These are phyloP conservation scores for Macrocybe sp. DNA, from an alignment of 1,284 basidiomycete species.

Conservation along the genomic window DNA sequence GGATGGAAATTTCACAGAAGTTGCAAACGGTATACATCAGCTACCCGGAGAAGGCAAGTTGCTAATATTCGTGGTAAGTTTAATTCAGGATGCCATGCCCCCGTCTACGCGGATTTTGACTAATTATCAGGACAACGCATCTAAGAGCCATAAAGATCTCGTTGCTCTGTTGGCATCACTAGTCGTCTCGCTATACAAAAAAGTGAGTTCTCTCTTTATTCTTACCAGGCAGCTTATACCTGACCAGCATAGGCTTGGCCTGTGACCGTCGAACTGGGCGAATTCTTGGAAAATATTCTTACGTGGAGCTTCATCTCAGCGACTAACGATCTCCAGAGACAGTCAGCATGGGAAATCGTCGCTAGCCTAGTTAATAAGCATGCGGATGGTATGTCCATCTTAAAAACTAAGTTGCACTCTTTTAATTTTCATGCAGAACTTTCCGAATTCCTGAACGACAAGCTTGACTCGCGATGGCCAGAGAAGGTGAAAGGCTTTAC, in stretches of 20 bases:
- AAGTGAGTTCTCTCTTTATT: conserved; percentile 38
- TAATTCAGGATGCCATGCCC: conserved; percentile 1
- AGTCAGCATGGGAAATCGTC: conserved; percentile 57
- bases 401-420: neutral
- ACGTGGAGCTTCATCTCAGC: conserved; percentile 52
- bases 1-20: conserved; percentile 45
- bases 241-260: conserved; percentile 39
- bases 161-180: conserved; percentile 65
- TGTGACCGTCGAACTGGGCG: conserved; percentile 40
- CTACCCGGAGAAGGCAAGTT: conserved; percentile 34
- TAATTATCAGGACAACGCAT: conserved; percentile 28
- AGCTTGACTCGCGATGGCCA: conserved; percentile 43
- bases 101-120: neutral
- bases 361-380: conserved; percentile 77
- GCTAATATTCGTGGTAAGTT: conserved; percentile 41
- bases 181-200: conserved; percentile 56
- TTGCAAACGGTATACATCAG: conserved; percentile 53
- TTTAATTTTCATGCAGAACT: conserved; percentile 33
- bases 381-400: conserved; percentile 42
- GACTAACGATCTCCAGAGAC: conserved; percentile 52
- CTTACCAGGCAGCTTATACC: conserved; percentile 3
- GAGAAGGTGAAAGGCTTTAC: conserved; percentile 33
- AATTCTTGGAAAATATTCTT: conserved; percentile 51
- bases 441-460: conserved; percentile 37
- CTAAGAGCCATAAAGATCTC: conserved; percentile 57